A percentile compares a stretch with the other conserved stretches of the same genome.
These are phyloP conservation scores for Myxozyma nipponensis DNA, from an alignment of 805 yeast species.

Conservation along the genomic window DNA sequence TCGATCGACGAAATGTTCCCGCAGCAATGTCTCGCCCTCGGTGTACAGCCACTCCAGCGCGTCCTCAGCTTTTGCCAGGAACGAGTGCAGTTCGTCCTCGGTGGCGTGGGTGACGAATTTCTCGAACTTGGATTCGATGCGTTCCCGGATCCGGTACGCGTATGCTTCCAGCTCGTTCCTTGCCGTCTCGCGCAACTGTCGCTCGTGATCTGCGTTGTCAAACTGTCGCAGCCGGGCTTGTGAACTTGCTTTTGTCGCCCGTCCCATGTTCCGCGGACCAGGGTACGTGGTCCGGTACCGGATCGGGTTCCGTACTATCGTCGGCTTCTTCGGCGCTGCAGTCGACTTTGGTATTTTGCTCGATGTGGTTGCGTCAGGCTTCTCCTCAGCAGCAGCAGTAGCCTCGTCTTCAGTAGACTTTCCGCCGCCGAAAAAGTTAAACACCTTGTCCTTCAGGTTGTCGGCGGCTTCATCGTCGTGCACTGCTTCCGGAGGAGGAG, in stretches of 20 bases:
- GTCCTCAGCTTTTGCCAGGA: slow-evolving; percentile 34
- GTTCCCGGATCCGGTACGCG: slow-evolving; percentile 65
- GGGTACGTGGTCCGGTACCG: slow-evolving; percentile 31
- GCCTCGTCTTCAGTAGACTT: slow-evolving; percentile 10
- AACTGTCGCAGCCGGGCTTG: slow-evolving; percentile 49
- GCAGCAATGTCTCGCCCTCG: slow-evolving; percentile 53
- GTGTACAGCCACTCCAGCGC: slow-evolving; percentile 78
- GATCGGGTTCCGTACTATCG: slow-evolving; percentile 23
- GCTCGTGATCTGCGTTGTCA: slow-evolving; percentile 53
- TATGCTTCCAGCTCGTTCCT: slow-evolving; percentile 68
- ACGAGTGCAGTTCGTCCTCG: slow-evolving; percentile 25
- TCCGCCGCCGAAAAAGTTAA: slow-evolving; percentile 18
- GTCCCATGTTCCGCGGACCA: slow-evolving; percentile 36
- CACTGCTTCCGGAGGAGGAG: slow-evolving; percentile 32
- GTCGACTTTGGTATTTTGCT: slow-evolving; percentile 19
- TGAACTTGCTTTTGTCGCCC: slow-evolving; percentile 46
- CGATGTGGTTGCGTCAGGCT: slow-evolving; percentile 27
- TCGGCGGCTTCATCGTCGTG: slow-evolving; percentile 31
- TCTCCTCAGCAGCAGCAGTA: slow-evolving; percentile 14
- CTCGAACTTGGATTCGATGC: slow-evolving; percentile 49
- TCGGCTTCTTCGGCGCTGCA: slow-evolving; percentile 8
- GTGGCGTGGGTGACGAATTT: slow-evolving; percentile 33
- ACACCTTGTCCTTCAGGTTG: slow-evolving; percentile 27
- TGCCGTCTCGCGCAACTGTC: slow-evolving; percentile 52
- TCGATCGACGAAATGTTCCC: slow-evolving; percentile 41